These are phyloP conservation scores for Hericium coralloides DNA, from an alignment of 768 basidiomycete genomes.

Conservation along the genomic window DNA sequence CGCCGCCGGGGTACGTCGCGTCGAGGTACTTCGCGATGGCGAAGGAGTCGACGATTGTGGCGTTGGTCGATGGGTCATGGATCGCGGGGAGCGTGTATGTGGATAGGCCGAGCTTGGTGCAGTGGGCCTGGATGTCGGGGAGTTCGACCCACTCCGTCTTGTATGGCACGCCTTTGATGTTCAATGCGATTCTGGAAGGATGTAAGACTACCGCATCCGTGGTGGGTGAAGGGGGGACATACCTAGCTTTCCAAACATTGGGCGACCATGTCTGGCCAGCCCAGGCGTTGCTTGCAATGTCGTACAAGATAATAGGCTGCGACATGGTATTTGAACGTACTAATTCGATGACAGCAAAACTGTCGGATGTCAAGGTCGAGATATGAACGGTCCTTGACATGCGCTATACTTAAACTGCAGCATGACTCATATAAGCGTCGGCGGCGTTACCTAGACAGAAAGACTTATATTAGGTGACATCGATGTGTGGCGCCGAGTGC, in stretches of 20 bases:
- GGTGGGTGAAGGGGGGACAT: background rate
- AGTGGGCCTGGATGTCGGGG: constrained; percentile 31
- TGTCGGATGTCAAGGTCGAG: no score
- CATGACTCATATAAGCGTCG: no score
- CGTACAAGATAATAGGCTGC: constrained; percentile 29
- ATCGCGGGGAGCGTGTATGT: background rate
- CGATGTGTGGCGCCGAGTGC: no score
- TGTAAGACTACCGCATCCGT: background rate
- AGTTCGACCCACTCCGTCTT: constrained; percentile 39
- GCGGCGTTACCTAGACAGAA: no score
- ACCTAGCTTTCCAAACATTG: constrained; percentile 26
- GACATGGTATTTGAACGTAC: background rate
- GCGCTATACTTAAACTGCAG: no score
- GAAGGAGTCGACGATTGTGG: background rate
- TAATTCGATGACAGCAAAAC: no score
- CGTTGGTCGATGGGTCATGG: background rate
- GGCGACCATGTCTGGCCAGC: constrained; percentile 24
- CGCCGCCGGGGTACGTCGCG: constrained; percentile 9
- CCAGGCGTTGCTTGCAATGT: constrained; percentile 23
- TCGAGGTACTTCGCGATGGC: background rate
- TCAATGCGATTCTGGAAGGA: constrained; percentile 22
- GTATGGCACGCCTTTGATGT: constrained; percentile 30
- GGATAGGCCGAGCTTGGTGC: background rate
- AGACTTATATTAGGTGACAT: no score
- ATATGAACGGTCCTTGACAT: no score